phyloP scores from a whole-genome alignment of 2,329 filamentous ascomycete genomes.

The Aciculosporium take region DNA sequence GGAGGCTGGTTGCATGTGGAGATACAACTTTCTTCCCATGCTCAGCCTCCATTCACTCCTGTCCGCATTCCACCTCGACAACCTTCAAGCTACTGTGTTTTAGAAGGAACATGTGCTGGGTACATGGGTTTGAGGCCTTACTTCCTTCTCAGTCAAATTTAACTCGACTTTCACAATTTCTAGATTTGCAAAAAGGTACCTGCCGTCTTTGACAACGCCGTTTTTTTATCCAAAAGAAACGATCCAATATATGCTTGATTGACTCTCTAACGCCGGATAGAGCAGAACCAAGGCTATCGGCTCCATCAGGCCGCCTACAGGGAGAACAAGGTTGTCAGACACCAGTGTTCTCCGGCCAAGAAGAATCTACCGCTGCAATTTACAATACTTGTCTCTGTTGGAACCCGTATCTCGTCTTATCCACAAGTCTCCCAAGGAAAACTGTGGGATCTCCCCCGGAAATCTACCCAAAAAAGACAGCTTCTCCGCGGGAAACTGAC shows the following conservation, averaged over 20 bases:
- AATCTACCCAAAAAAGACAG: constrained; percentile 3
- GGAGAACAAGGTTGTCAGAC: background rate
- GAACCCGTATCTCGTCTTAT: background rate
- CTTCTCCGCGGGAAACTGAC: constrained; percentile 5
- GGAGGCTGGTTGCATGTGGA: constrained; percentile 2
- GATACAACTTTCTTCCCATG: background rate
- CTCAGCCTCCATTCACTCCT: background rate
- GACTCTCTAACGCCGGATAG: background rate
- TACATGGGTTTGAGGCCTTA: background rate
- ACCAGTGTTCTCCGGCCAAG: background rate
- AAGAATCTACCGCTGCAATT: background rate
- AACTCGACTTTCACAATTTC: background rate
- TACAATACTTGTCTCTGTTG: background rate
- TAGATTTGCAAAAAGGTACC: too few relatives aligned
- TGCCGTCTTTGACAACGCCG: background rate
- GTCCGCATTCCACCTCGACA: background rate
- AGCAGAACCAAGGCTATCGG: background rate
- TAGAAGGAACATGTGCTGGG: background rate
- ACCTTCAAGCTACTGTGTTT: background rate
- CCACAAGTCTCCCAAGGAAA: constrained; percentile 1
- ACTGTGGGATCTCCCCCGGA: constrained; percentile 6
- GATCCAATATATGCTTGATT: background rate
- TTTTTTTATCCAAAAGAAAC: background rate
- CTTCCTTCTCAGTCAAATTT: background rate
- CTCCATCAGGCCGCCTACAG: background rate